phyloP scores from a whole-genome alignment of 1,284 basidiomycete species.

The Ceratobasidium sp. region DNA sequence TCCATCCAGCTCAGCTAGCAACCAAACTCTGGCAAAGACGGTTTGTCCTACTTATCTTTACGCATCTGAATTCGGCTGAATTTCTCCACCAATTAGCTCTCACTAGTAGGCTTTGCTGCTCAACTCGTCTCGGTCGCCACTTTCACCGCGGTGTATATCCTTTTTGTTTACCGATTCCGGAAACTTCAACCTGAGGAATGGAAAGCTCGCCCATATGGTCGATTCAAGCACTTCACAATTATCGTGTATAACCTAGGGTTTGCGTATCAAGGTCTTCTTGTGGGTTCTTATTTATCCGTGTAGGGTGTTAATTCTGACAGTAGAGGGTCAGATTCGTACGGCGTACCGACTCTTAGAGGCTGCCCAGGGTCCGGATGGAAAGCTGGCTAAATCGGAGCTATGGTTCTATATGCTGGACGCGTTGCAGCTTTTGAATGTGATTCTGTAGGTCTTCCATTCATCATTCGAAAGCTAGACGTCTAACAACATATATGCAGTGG shows the following conservation, averaged over 20 bases:
- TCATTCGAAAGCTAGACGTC: background rate
- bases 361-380: constrained; percentile 12
- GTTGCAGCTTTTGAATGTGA: constrained; percentile 3
- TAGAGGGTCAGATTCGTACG: constrained; percentile 6
- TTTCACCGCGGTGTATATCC: background rate
- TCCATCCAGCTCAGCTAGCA: background rate
- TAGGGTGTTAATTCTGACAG: background rate
- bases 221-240: background rate
- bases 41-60: background rate
- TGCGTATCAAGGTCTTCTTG: background rate
- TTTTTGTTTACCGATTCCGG: background rate
- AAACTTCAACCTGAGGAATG: background rate
- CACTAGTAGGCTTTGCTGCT: background rate
- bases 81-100: background rate
- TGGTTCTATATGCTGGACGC: constrained; percentile 25
- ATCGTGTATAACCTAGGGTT: background rate
- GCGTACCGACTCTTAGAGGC: constrained; percentile 14
- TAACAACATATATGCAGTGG: background rate
- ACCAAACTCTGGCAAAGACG: background rate
- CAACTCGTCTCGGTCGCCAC: constrained; percentile 5
- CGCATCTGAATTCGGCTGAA: background rate
- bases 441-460: background rate
- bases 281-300: background rate
- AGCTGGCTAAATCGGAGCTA: background rate
- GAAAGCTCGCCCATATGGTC: constrained; percentile 7